Percentiles rank a stretch among this genome's conserved stretches.
Evolutionary conservation across 1,284 basidiomycete species (phyloP).

Genomic region (Irpex lacteus): DNA sequence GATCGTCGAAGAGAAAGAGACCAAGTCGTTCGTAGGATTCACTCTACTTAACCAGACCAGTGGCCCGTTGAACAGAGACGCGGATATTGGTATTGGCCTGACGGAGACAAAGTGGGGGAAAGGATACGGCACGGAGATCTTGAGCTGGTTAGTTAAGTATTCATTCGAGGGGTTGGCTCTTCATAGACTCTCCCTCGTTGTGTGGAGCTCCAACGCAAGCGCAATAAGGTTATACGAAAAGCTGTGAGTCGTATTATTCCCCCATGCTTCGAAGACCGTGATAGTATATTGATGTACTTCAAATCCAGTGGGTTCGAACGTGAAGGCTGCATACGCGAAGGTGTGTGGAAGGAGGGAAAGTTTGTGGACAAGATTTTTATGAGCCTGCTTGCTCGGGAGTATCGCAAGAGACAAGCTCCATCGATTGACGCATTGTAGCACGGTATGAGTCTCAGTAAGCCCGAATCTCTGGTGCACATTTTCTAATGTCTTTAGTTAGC

Average conservation of each 20-base stretch:
- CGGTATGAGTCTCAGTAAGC: no score
- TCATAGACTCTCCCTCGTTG: background rate
- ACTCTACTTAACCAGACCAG: background rate
- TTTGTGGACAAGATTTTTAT: background rate
- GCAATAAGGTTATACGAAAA: background rate
- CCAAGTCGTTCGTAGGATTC: background rate
- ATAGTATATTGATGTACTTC: background rate
- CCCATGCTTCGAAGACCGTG: background rate
- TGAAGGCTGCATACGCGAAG: background rate
- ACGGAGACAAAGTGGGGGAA: background rate
- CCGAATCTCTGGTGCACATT: no score
- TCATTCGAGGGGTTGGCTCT: background rate
- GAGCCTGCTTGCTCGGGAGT: background rate
- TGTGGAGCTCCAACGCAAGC: background rate
- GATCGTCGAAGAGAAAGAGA: background rate
- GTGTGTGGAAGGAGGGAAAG: background rate
- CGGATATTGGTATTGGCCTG: background rate
- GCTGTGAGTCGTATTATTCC: background rate
- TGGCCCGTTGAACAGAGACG: background rate
- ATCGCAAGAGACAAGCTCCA: background rate
- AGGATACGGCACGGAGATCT: background rate
- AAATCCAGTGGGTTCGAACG: background rate
- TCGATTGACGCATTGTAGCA: no score
- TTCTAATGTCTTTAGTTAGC: no score
- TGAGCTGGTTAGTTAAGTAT: background rate